Base-by-base conservation (phyloP, 2,329 filamentous ascomycete species). In the Corynespora cassiicola region DNA sequence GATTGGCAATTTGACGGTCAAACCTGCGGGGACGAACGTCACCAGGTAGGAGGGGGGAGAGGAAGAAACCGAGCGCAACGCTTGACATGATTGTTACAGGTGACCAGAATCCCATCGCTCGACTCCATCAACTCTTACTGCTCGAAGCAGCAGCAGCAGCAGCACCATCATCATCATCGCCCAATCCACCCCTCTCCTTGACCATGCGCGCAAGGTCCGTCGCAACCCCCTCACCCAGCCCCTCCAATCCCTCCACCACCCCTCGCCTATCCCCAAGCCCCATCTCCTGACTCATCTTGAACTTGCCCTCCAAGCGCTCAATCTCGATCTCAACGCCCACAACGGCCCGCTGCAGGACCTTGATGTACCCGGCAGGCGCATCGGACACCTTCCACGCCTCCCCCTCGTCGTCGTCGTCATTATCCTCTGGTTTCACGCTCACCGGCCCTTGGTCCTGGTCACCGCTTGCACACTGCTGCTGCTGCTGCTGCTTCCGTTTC, bases 391-490 rank as follows among this genome's bases (percentile, higher is more conserved):
- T 66, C 85, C 84, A 87, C 8, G 76, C 27, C 68, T 72, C 7
- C 69, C 75, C 45, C 23, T 45, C 40, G 57, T 79, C 80, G 0
- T 76, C n/a, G n/a, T n/a, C n/a, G n/a, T n/a, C n/a, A n/a, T n/a
- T n/a, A n/a, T n/a, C n/a, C n/a, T n/a, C n/a, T n/a, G n/a, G n/a
- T 15, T 77, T 63, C 0, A 75, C 59, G 54, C n/a, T 86, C 83
- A 0, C 72, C 80, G 2, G 59, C 53, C 0, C 21, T 39, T 22
- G 3, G 32, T 34, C 0, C 82, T 82, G 20, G 84, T 75, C 28
- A 85, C 82, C 25, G 66, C 73, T 67, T 79, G 84, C 61, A 76
- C 77, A 54, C 84, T n/a, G n/a, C n/a, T n/a, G n/a, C n/a, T n/a
- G n/a, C n/a, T n/a, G n/a, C n/a, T n/a, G n/a, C n/a, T n/a, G 47